These are phyloP conservation scores for Onygena corvina DNA, from an alignment of 2,329 filamentous ascomycete genomes.

Conservation along the genomic window DNA sequence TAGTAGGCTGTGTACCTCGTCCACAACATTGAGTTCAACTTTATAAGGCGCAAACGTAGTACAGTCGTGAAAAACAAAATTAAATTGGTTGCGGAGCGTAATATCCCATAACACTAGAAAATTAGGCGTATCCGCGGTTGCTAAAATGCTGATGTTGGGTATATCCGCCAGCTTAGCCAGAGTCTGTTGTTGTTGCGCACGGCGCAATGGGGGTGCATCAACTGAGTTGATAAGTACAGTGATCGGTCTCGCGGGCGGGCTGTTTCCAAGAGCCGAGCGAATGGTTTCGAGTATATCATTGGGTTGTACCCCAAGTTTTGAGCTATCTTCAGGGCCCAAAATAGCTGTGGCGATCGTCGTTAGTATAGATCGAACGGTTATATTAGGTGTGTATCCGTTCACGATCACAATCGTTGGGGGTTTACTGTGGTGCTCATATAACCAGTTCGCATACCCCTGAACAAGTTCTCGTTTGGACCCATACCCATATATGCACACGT, in stretches of 20 bases:
- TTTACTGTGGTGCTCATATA: conserved; percentile 39
- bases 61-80: conserved; percentile 84
- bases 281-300: conserved; percentile 57
- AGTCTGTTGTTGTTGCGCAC: conserved; percentile 54
- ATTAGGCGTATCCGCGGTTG: conserved; percentile 76
- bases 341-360: conserved; percentile 55
- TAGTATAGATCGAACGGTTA: conserved; percentile 36
- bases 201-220: conserved; percentile 66
- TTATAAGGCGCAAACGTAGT: conserved; percentile 73
- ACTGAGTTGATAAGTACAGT: conserved; percentile 75
- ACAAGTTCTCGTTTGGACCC: conserved; percentile 74
- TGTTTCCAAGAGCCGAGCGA: conserved; percentile 47
- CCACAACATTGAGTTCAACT: conserved; percentile 69
- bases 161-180: conserved; percentile 67
- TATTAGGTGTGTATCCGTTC: conserved; percentile 59
- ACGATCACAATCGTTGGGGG: conserved; percentile 58
- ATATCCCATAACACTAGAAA: conserved; percentile 86
- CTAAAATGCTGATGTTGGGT: conserved; percentile 58
- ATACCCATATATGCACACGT: conserved; percentile 81
- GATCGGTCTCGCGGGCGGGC: conserved; percentile 36
- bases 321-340: conserved; percentile 30
- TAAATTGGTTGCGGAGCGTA: conserved; percentile 66
- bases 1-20: conserved; percentile 78
- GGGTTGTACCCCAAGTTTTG: conserved; percentile 52
- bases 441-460: conserved; percentile 59